Conservation (phyloP, 139 green algal genomes). For the Chlamydomonas schloesseri region DNA sequence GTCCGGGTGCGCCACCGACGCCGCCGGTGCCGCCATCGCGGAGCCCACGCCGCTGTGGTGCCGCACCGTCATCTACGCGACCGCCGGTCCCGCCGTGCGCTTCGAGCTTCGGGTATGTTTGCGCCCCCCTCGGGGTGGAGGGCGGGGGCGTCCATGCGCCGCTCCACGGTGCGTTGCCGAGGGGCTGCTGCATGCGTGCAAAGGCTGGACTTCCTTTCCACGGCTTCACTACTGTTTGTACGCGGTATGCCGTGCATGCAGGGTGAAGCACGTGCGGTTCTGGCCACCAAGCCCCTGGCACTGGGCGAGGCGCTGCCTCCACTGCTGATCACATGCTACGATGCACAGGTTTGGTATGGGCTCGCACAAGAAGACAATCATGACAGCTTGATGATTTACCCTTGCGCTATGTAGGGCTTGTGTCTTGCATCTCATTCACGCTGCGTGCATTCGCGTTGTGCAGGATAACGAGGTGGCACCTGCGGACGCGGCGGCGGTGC, state of each 20-base stretch:
- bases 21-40: not conserved
- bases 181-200: no score
- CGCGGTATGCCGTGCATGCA: conserved; percentile 19
- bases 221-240: no score
- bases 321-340: conserved; percentile 63
- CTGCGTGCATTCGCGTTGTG: no score
- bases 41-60: not conserved
- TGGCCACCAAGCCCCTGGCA: conserved; percentile 53
- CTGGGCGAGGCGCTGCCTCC: conserved; percentile 77
- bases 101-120: conserved; percentile 60
- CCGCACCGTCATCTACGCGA: conserved; percentile 56
- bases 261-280: conserved; percentile 64
- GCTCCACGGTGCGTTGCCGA: no score
- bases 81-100: conserved; percentile 47
- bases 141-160: no score
- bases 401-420: no score
- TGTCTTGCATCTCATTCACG: no score
- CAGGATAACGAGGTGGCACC: conserved; percentile 62
- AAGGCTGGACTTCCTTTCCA: no score
- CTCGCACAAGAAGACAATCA: no score
- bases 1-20: not conserved
- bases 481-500: not conserved
- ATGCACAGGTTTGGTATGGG: conserved; percentile 53
- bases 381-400: no score
- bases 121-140: no score